These are phyloP conservation scores for Tricholoma sp. DNA, from an alignment of 768 basidiomycete genomes.

Conservation along the genomic window DNA sequence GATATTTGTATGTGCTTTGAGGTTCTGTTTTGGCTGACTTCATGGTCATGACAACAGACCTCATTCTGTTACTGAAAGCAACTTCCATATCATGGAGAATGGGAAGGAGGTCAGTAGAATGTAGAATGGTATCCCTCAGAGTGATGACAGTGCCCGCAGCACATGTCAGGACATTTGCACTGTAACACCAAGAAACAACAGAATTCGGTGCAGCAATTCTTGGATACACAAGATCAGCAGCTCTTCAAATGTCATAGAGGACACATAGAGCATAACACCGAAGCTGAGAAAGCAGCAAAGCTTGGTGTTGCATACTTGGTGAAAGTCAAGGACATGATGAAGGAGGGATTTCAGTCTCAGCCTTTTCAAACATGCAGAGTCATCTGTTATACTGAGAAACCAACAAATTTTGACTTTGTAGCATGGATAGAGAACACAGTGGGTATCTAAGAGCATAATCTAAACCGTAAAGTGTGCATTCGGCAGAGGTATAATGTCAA, in stretches of 20 bases:
- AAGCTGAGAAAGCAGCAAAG: slow-evolving; percentile 2
- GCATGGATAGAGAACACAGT: background rate
- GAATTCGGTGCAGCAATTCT: slow-evolving; percentile 1
- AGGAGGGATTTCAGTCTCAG: background rate
- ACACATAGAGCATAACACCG: background rate
- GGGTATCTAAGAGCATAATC: slow-evolving; percentile 4
- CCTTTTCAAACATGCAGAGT: background rate
- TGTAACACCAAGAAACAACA: background rate
- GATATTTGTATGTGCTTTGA: background rate
- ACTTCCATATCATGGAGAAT: slow-evolving; percentile 2
- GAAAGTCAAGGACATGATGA: background rate
- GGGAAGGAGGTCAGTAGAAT: slow-evolving; percentile 2
- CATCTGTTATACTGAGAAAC: background rate
- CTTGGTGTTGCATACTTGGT: background rate
- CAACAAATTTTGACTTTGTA: background rate
- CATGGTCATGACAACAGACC: background rate
- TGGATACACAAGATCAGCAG: slow-evolving; percentile 2
- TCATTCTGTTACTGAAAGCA: slow-evolving; percentile 1
- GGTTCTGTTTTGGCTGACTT: background rate
- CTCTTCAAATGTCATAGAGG: slow-evolving; percentile 2
- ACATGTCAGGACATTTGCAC: background rate
- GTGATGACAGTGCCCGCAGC: background rate
- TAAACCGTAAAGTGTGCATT: background rate
- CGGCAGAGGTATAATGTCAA: background rate
- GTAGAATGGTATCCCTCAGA: slow-evolving; percentile 2